Base-by-base conservation (phyloP, 331 rosid genomes). In the Malus hybrid region DNA sequence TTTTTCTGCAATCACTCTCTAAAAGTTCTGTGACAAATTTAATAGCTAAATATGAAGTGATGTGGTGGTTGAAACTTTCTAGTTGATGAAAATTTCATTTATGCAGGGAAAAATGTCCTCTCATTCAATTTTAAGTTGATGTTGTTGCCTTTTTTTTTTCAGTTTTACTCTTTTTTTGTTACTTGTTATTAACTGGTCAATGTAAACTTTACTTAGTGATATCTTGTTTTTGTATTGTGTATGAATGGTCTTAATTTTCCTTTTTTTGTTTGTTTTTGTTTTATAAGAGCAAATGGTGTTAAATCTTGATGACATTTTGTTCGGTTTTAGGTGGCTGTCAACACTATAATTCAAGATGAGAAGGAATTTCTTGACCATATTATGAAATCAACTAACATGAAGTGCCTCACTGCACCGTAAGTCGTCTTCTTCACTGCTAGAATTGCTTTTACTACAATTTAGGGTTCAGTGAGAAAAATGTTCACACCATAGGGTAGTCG, bases 331-430 rank as follows among this genome's bases (percentile, higher is more conserved):
- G 79, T 75, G 54, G 79, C 79, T 50, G 79, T 75, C 54, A 75
- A 65, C 24, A 75, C 79, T 22, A 61, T 75, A n/a, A 65, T 75
- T 65, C 65, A 65, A 75, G 65, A 75, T 18, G 79, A 65, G 79
- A 75, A 75, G 79, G 71, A 75, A 75, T 75, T 75, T 66, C 72
- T 75, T 50, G 65, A 52, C 54, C 79, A 75, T 66, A 75, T 75
- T 3, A 75, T 75, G 64, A 75, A 65, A 24, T 65, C 79, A 33
- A 75, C 79, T 32, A 75, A 75, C 62, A 65, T 75, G 79, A 75
- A 75, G 72, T 75, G 79, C 54, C 79, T 75, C 42, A 75, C 79
- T 48, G 55, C 79, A 75, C 72, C 65, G 79, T 75, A 50, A 75
- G 79, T 75, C 6, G 9, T 57, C 69, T 48, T 14, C 11, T 34